Conservation (phyloP, 352 stramenopile species). For the Phytophthora lateralis region DNA sequence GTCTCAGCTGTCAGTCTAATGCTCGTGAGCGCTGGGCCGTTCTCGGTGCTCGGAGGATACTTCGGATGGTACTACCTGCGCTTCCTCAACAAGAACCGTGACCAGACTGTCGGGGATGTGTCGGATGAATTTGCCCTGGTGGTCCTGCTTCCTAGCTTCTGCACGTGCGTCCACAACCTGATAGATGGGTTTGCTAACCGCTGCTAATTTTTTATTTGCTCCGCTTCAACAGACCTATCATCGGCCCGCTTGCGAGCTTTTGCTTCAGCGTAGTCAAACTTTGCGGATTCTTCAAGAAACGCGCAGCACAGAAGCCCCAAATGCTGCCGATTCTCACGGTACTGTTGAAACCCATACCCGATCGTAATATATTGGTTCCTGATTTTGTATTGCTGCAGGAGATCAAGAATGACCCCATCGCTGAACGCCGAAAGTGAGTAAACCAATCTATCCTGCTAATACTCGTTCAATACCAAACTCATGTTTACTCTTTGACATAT, state of each 20-base stretch:
- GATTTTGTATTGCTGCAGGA: conserved; percentile 33
- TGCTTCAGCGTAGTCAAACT: conserved; percentile 86
- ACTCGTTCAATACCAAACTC: background rate
- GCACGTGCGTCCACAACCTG: conserved; percentile 46
- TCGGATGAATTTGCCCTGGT: conserved; percentile 82
- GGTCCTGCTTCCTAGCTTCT: conserved; percentile 71
- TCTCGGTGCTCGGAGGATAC: conserved; percentile 73
- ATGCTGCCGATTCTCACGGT: conserved; percentile 74
- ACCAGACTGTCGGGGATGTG: conserved; percentile 71
- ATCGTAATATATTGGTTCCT: background rate
- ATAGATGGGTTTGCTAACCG: background rate
- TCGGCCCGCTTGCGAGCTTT: conserved; percentile 74
- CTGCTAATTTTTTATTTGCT: conserved; percentile 8
- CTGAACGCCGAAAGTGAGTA: conserved; percentile 84
- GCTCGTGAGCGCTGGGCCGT: conserved; percentile 74
- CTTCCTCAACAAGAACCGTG: conserved; percentile 81
- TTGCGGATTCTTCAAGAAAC: conserved; percentile 86
- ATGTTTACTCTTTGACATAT: background rate
- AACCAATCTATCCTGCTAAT: background rate
- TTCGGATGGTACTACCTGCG: conserved; percentile 89
- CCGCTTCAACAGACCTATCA: conserved; percentile 45
- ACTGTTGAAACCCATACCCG: conserved; percentile 5
- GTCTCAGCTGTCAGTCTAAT: conserved; percentile 46
- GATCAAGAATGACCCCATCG: conserved; percentile 73
- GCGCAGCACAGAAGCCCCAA: conserved; percentile 55